A percentile compares a stretch with the other conserved stretches of the same genome.
Evolutionary conservation across 352 stramenopile genomes (phyloP).

Genomic region (Globisporangium rhizosaccharum): DNA sequence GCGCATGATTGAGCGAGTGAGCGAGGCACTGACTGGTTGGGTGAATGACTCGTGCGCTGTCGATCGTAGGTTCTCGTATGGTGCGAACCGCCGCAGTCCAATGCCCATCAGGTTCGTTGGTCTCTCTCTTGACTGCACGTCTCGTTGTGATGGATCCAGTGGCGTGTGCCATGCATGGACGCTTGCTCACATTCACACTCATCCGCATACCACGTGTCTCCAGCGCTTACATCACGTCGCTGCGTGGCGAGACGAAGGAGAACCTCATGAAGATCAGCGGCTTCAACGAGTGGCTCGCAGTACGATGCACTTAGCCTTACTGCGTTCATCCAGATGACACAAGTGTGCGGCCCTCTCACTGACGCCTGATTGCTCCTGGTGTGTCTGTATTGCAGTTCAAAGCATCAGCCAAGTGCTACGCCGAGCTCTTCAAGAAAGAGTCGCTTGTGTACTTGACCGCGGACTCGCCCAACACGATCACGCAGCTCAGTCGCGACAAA

Average conservation of each 20-base stretch:
- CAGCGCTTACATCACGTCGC: conserved; percentile 62
- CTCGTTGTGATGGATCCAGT: no score
- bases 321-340: neutral
- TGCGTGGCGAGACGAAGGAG: conserved; percentile 61
- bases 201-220: neutral
- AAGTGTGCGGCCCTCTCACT: neutral
- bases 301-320: conserved; percentile 10
- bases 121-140: neutral
- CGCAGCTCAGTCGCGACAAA: conserved; percentile 81
- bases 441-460: conserved; percentile 94
- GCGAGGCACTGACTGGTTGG: neutral
- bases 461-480: conserved; percentile 91
- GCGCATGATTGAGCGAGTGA: no score
- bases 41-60: neutral
- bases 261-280: conserved; percentile 90
- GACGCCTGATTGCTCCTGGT: neutral
- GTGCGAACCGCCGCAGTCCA: conserved; percentile 58
- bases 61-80: conserved; percentile 70
- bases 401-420: conserved; percentile 49
- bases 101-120: conserved; percentile 41
- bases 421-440: conserved; percentile 72
- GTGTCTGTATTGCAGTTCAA: conserved; percentile 38
- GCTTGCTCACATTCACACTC: neutral
- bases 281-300: conserved; percentile 79
- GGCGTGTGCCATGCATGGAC: neutral